These are phyloP conservation scores for Lichtheimia ramosa DNA, from an alignment of 371 early-diverging fungal genomes.

Conservation along the genomic window DNA sequence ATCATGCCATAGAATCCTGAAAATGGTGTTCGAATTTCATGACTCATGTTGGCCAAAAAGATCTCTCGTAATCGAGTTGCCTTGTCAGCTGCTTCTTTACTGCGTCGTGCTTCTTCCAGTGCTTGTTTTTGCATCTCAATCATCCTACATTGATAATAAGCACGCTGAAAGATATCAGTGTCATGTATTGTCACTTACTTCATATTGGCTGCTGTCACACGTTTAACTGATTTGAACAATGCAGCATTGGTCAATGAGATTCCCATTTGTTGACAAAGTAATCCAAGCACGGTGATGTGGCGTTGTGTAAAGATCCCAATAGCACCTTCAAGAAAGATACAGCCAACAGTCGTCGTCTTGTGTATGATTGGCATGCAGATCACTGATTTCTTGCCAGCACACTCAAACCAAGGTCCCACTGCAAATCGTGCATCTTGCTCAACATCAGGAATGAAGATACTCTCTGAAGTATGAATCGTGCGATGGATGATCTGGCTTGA, in stretches of 20 bases:
- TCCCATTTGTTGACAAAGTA: slow-evolving; percentile 60
- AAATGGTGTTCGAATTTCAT: slow-evolving; percentile 56
- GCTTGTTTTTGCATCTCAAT: slow-evolving; percentile 52
- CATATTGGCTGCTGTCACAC: slow-evolving; percentile 39
- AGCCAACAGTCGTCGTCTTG: slow-evolving; percentile 49
- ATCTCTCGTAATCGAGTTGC: slow-evolving; percentile 49
- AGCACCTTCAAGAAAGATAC: slow-evolving; percentile 56
- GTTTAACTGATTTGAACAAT: slow-evolving; percentile 48
- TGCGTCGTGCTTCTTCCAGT: slow-evolving; percentile 39
- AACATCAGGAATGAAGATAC: slow-evolving; percentile 40
- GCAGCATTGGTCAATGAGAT: slow-evolving; percentile 61
- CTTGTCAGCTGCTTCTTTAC: slow-evolving; percentile 44
- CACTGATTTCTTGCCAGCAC: slow-evolving; percentile 49
- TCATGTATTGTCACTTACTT: slow-evolving; percentile 10
- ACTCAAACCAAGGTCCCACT: slow-evolving; percentile 45
- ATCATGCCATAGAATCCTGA: slow-evolving; percentile 65
- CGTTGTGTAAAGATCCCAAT: slow-evolving; percentile 59
- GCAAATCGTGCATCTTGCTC: slow-evolving; percentile 44
- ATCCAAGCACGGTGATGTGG: slow-evolving; percentile 53
- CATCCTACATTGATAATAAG: slow-evolving; percentile 23
- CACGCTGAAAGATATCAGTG: background rate
- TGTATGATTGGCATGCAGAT: slow-evolving; percentile 60
- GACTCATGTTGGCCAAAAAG: slow-evolving; percentile 64
- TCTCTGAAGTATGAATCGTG: slow-evolving; percentile 41
- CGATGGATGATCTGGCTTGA: slow-evolving; percentile 40